Base-by-base conservation (phyloP, 495 filamentous ascomycete genomes). In the Lindgomyces ingoldianus region DNA sequence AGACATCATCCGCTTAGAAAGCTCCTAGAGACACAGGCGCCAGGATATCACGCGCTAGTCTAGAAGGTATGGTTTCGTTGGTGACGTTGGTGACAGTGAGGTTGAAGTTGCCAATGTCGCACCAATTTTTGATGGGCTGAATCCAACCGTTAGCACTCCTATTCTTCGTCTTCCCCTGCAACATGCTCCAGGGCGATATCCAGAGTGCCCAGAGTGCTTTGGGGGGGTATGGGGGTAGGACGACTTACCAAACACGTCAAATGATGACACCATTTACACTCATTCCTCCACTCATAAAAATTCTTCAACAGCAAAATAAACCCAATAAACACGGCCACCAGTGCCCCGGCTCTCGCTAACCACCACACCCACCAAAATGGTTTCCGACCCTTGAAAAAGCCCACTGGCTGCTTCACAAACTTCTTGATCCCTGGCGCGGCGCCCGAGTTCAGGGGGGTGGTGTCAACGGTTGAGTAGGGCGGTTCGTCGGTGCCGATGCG, bases 321-420 rank as follows among this genome's bases (percentile, higher is more conserved):
- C 3, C 86, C 87, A 52, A 96, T 80, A 3, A 94, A 73, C 2
- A 91, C 87, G 14, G 84, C 84, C 8, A 95, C 83, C 56, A 98
- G 76, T n/a, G 88, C 88, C 6, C 82, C 91, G 9, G 84, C 89
- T 10, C 94, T 81, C 14, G 96, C 83, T 22, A 97, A 75, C 94
- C 94, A 98, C 93, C 95, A 98, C 10, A 78, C 88, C 94, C 94
- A 98, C 94, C 94, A 98, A 0, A 95, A 77, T 24, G 90, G 88
- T 74, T 93, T 96, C 4, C 94, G 82, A 21, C 90, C 91, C 73
- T 90, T 91, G 80, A 98, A 97, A 76, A 97, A 97, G 1, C 83
- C 83, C 0, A 92, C 69, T 0, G 91, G 91, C 58, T 84, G 81
- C 68, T 85, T 87, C 47, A 85, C 72, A 70, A 93, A 91, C 1